Conservation (phyloP, 2,329 filamentous ascomycete species). For the Fonsecaea erecta region DNA sequence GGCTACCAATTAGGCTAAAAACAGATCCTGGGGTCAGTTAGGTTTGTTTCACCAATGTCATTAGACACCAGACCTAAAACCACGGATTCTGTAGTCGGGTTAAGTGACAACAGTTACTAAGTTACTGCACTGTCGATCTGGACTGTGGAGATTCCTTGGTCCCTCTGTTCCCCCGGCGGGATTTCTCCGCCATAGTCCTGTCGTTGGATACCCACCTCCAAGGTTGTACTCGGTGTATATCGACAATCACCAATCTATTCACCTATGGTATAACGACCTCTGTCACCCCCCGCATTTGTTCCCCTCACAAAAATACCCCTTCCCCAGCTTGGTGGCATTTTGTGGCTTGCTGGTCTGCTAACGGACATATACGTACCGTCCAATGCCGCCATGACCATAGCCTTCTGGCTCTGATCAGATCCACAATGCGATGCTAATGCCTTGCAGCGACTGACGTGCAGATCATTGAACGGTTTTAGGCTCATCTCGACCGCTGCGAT, state of each 20-base stretch:
- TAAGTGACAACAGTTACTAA: neutral
- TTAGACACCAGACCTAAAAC: too few species aligned
- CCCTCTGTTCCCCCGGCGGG: neutral
- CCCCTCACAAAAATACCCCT: constrained; percentile 1
- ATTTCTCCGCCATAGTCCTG: neutral
- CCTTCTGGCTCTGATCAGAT: neutral
- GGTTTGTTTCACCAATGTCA: too few species aligned
- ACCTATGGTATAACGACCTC: neutral
- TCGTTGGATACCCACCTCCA: neutral
- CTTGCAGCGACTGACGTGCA: neutral
- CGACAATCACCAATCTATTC: neutral
- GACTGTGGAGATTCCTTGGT: neutral
- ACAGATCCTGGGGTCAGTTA: neutral
- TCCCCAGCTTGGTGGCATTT: neutral
- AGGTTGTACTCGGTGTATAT: neutral
- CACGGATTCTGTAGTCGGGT: neutral
- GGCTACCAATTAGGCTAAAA: neutral
- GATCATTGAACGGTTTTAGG: neutral
- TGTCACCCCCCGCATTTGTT: neutral
- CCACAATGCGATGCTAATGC: neutral
- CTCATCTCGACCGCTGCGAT: neutral
- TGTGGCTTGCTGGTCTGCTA: neutral
- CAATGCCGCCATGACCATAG: neutral
- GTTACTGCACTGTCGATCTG: neutral
- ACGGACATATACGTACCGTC: neutral